Percentiles rank a stretch among this genome's conserved stretches.
Conservation (phyloP, 176 grass and related monocot genomes). For the Cocos nucifera region DNA sequence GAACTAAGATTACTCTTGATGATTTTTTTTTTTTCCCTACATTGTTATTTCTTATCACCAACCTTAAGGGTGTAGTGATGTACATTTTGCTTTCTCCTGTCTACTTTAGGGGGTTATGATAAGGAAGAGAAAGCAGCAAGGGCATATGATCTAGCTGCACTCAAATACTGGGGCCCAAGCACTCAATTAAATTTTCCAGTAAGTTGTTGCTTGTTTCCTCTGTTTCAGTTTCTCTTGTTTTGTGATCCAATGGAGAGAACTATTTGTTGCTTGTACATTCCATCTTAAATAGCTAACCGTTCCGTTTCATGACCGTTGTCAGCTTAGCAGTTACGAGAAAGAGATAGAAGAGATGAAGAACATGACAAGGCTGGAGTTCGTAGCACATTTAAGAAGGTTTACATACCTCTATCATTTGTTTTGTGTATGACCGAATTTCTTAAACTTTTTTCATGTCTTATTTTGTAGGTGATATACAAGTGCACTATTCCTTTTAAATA, state of each 20-base stretch:
- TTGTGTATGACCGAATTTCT: no score
- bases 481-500: slow-evolving; percentile 13
- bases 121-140: slow-evolving; percentile 91
- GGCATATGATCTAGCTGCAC: slow-evolving; percentile 84
- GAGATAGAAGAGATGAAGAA: slow-evolving; percentile 87
- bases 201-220: slow-evolving; percentile 13
- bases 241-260: no score
- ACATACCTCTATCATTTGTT: not conserved
- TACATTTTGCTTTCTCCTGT: not conserved
- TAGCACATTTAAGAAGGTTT: slow-evolving; percentile 83
- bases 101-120: slow-evolving; percentile 70
- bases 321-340: slow-evolving; percentile 68
- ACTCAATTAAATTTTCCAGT: slow-evolving; percentile 86
- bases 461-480: no score
- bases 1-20: not conserved
- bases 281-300: no score
- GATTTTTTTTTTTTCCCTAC: no score
- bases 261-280: no score
- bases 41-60: not conserved
- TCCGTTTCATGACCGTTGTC: not conserved
- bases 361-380: slow-evolving; percentile 81
- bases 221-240: no score
- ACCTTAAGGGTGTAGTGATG: not conserved
- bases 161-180: slow-evolving; percentile 83
- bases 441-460: no score